Evolutionary conservation across 768 basidiomycete genomes (phyloP).

Genomic region (Trametes elegans): DNA sequence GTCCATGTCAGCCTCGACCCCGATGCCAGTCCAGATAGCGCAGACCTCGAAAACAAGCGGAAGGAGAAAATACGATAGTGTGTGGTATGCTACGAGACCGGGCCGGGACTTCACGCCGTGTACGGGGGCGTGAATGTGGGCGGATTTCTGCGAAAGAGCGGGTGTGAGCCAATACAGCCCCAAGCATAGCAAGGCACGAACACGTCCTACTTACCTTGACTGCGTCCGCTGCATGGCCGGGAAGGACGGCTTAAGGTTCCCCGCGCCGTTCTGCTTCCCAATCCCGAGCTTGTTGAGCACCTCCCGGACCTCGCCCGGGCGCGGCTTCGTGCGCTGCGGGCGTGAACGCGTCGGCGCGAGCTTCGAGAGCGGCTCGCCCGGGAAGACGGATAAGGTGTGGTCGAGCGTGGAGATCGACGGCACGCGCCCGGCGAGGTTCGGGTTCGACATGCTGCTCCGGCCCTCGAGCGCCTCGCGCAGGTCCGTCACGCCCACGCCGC

Average conservation of each 20-base stretch:
- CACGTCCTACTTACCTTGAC: conserved; percentile 34
- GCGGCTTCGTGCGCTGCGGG: conserved; percentile 46
- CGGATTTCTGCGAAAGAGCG: conserved; percentile 10
- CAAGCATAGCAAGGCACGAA: not conserved
- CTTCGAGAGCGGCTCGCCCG: conserved; percentile 37
- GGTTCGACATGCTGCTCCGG: conserved; percentile 78
- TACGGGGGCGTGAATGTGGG: conserved; percentile 33
- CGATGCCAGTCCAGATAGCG: not conserved
- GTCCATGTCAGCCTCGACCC: conserved; percentile 1
- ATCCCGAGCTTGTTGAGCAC: conserved; percentile 83
- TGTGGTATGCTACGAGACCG: not conserved
- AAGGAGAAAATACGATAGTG: not conserved
- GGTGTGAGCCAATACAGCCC: not conserved
- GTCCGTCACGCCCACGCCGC: conserved; percentile 84
- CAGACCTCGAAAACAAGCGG: not conserved
- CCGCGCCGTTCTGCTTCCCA: conserved; percentile 60
- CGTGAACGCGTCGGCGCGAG: conserved; percentile 55
- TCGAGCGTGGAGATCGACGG: conserved; percentile 79
- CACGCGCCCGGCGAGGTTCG: conserved; percentile 56
- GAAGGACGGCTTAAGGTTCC: conserved; percentile 72
- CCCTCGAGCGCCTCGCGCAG: conserved; percentile 88
- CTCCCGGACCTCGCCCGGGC: conserved; percentile 73
- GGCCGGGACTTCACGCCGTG: conserved; percentile 25
- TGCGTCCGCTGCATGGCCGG: conserved; percentile 49
- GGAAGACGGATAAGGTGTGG: conserved; percentile 52